Conservation (phyloP, 495 filamentous ascomycete genomes). For the Lasiosphaeria miniovina region DNA sequence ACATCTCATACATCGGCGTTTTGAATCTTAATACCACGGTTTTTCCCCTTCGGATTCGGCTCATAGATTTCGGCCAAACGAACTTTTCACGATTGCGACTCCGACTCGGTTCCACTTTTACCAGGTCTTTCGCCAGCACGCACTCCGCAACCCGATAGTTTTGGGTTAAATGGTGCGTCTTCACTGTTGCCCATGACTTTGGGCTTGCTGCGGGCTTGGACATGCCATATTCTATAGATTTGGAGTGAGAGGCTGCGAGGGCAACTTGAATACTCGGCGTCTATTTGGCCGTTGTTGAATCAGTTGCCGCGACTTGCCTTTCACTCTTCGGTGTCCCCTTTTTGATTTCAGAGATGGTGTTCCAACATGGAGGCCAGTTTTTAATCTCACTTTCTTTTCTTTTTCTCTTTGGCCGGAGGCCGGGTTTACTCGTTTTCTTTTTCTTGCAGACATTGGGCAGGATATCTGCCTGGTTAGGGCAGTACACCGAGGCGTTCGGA, state of each 20-base stretch:
- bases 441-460: slow-evolving; percentile 5
- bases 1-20: slow-evolving; percentile 37
- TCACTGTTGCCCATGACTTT: not conserved
- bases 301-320: not conserved
- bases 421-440: slow-evolving; percentile 8
- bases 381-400: not conserved
- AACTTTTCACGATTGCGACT: slow-evolving; percentile 10
- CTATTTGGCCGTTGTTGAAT: not conserved
- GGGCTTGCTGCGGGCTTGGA: not conserved
- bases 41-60: slow-evolving; percentile 17
- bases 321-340: not conserved
- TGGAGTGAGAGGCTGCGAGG: not conserved
- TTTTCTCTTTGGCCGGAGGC: not conserved
- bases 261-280: not conserved
- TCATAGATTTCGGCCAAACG: slow-evolving; percentile 33
- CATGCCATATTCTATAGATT: not conserved
- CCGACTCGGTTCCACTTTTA: not conserved
- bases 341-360: too few species aligned
- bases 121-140: not conserved
- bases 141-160: too few species aligned
- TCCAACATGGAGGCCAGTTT: not conserved
- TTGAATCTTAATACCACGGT: slow-evolving; percentile 20
- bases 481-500: slow-evolving; percentile 11
- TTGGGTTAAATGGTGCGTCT: not conserved
- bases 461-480: not conserved